phyloP scores from a whole-genome alignment of 106 monocot species.

The Amphibolis antarctica region DNA sequence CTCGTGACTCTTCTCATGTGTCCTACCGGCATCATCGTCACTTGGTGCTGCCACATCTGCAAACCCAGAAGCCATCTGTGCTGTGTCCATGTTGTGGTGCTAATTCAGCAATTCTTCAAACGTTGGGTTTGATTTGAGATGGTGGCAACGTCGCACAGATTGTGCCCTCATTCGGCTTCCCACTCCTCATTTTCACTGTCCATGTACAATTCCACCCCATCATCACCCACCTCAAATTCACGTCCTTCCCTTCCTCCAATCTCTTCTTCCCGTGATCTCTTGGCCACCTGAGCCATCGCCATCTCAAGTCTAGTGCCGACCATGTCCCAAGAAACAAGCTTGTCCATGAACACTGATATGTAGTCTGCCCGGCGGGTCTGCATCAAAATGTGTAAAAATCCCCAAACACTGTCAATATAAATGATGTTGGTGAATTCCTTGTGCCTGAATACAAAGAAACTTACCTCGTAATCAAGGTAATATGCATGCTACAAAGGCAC shows the following conservation, averaged over 20 bases:
- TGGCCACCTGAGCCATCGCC: constrained; percentile 27
- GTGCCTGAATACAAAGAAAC: neutral
- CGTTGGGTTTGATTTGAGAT: no score
- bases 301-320: constrained; percentile 43
- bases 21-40: no score
- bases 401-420: neutral
- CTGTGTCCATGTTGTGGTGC: no score
- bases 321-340: constrained; percentile 71
- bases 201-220: constrained; percentile 37
- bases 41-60: no score
- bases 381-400: constrained; percentile 1
- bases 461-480: constrained; percentile 78
- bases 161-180: constrained; percentile 14
- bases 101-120: no score
- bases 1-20: no score
- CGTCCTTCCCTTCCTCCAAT: constrained; percentile 8
- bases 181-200: constrained; percentile 39
- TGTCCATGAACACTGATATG: constrained; percentile 44
- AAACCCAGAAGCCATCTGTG: no score
- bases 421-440: neutral
- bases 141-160: no score
- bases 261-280: constrained; percentile 30
- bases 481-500: constrained; percentile 59
- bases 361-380: constrained; percentile 57
- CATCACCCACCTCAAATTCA: constrained; percentile 2